Evolutionary conservation across 2,329 filamentous ascomycete species (phyloP).

Genomic region (Hypoxylon sp.): DNA sequence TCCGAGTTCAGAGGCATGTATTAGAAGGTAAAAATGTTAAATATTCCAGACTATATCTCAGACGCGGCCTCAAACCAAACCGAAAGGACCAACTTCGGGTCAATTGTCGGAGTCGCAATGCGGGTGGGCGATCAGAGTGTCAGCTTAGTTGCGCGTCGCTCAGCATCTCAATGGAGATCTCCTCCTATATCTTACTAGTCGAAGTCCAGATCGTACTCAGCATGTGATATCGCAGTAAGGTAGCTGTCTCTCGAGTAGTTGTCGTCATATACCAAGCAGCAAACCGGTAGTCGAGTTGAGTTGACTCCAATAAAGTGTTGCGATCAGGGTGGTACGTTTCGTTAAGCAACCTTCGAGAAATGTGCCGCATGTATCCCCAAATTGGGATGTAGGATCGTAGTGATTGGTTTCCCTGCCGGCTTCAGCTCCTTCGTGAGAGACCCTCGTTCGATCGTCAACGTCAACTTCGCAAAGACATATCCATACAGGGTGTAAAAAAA

Average conservation of each 20-base stretch:
- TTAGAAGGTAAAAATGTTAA: too few species aligned
- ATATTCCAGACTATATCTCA: constrained; percentile 1
- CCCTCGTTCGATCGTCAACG: constrained; percentile 27
- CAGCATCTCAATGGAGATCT: constrained; percentile 23
- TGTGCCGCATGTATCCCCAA: constrained; percentile 13
- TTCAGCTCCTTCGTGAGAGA: constrained; percentile 22
- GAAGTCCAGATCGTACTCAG: constrained; percentile 13
- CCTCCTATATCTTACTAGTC: constrained; percentile 22
- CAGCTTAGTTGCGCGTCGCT: constrained; percentile 12
- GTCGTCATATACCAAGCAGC: constrained; percentile 9
- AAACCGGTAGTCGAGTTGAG: constrained; percentile 13
- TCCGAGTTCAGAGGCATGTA: constrained; percentile 1
- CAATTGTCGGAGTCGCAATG: constrained; percentile 20
- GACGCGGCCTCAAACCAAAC: constrained; percentile 13
- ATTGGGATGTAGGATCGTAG: constrained; percentile 12
- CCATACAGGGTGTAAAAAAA: constrained; percentile 21
- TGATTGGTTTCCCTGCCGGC: constrained; percentile 13
- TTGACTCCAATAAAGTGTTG: constrained; percentile 4
- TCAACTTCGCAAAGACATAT: constrained; percentile 21
- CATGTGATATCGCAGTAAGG: constrained; percentile 15
- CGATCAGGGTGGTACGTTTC: constrained; percentile 10
- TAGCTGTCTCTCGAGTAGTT: constrained; percentile 10
- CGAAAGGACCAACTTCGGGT: constrained; percentile 9
- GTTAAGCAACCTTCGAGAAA: constrained; percentile 11
- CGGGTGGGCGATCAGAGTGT: constrained; percentile 19